A percentile compares a stretch with the other conserved stretches of the same genome.
Conservation (phyloP, 805 yeast genomes). For the Ogataea chonburiensis region DNA sequence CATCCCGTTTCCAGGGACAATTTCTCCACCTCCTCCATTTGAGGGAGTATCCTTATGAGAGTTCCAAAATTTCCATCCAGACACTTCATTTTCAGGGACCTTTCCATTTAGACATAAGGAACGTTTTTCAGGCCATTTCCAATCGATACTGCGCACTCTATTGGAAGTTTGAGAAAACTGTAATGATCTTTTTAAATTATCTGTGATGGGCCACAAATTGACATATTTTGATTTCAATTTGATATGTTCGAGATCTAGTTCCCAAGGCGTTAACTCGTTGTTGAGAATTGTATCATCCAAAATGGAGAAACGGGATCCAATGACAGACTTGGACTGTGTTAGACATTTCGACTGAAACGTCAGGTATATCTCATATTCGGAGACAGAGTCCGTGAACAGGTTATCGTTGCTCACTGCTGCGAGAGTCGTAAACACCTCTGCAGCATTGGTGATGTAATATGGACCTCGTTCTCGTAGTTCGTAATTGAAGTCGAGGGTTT, state of each 20-base stretch:
- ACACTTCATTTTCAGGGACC: background rate
- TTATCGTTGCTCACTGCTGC: conserved; percentile 9
- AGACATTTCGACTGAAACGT: conserved; percentile 18
- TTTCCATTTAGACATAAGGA: conserved; percentile 3
- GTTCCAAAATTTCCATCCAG: conserved; percentile 12
- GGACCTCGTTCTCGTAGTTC: conserved; percentile 27
- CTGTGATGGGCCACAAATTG: conserved; percentile 30
- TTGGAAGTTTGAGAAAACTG: conserved; percentile 19
- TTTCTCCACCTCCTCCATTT: conserved; percentile 18
- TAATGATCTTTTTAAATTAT: conserved; percentile 19
- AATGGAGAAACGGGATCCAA: conserved; percentile 24
- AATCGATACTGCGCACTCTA: conserved; percentile 6
- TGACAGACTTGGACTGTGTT: conserved; percentile 6
- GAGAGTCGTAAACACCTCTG: conserved; percentile 17
- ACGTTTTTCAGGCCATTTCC: conserved; percentile 24
- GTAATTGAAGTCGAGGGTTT: conserved; percentile 20
- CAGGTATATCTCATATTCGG: conserved; percentile 23
- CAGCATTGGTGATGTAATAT: conserved; percentile 20
- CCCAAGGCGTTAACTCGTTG: conserved; percentile 25
- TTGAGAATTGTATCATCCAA: conserved; percentile 25
- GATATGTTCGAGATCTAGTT: conserved; percentile 17
- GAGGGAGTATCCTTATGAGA: conserved; percentile 1
- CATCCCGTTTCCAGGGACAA: conserved; percentile 15
- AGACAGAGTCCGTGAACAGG: conserved; percentile 15
- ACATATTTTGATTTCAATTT: conserved; percentile 20